Percentiles rank a stretch among this genome's conserved stretches.
phyloP scores from a whole-genome alignment of 2,329 filamentous ascomycete genomes.

The Botryotinia convoluta region DNA sequence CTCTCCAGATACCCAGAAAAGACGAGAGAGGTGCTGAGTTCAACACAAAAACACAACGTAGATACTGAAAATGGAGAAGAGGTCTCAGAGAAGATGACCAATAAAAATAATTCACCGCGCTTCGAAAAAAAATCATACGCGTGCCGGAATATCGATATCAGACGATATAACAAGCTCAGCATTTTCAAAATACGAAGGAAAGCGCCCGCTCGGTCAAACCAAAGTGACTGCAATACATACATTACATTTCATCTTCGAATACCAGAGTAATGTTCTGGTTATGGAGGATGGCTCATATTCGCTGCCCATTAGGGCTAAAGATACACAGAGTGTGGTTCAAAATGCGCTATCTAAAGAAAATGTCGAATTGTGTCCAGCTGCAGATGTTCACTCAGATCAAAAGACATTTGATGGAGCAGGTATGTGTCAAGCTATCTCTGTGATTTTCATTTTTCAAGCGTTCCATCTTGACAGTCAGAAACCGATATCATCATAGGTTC shows the following conservation, averaged over 20 bases:
- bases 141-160: neutral
- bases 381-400: neutral
- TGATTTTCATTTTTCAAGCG: fast-evolving
- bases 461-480: neutral
- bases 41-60: no score
- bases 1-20: no score
- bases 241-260: no score
- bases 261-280: no score
- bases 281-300: no score
- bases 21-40: no score
- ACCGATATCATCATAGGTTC: neutral
- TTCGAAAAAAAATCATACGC: fast-evolving
- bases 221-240: neutral
- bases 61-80: no score
- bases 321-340: no score
- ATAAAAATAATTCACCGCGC: neutral
- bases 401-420: neutral
- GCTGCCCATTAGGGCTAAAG: no score
- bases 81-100: no score
- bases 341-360: no score
- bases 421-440: neutral
- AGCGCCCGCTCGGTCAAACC: neutral
- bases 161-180: neutral
- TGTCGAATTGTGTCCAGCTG: no score
- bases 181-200: fast-evolving